Evolutionary conservation across 495 filamentous ascomycete genomes (phyloP), one percentile per base, ranked within the genome.

Genomic region (Clohesyomyces aquaticus): DNA sequence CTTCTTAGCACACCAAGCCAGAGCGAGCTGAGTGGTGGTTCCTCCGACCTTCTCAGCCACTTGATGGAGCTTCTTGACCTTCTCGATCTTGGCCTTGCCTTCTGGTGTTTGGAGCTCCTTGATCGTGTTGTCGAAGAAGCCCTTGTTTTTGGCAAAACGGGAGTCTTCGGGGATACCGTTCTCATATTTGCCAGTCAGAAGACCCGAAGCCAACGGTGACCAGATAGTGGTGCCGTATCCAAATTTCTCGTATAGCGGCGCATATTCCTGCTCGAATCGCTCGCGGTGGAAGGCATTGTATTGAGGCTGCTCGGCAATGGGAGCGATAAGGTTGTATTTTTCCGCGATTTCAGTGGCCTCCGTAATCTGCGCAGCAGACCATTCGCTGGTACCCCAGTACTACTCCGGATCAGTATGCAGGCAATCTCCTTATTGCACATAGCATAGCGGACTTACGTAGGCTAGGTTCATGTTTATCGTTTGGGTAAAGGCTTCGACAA

Each of bases 221-320:
- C 76, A 78, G 69, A 78, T 77, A 23, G 76, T 78, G 21, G 76
- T 77, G 26, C 76, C 76, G 54, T 77, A 77, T 45, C 73, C 55
- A 67, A 71, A 75, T 65, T 78, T 69, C 50, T 78, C 57, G 67
- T 65, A 78, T 22, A 78, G 58, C 12, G 76, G 75, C 0, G 70
- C 74, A 51, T 77, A 78, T 60, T 78, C 76, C n/a, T 71, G 63
- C 65, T 79, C 82, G 68, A 85, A 83, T 53, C 79, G 74, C 71
- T 82, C 69, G 47, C 83, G 76, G 71, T 81, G 77, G 65, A 84
- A 79, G 26, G 81, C 75, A 68, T 85, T 84, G 76, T 84, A 84
- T 38, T 82, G 78, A 8, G 83, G 82, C 72, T 85, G 81, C 65
- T 85, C 83, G 43, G 82, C 81, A 29, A 85, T 77, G 0, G 82